phyloP scores from a whole-genome alignment of 2,329 filamentous ascomycete species.

The Fusarium nelsonii region DNA sequence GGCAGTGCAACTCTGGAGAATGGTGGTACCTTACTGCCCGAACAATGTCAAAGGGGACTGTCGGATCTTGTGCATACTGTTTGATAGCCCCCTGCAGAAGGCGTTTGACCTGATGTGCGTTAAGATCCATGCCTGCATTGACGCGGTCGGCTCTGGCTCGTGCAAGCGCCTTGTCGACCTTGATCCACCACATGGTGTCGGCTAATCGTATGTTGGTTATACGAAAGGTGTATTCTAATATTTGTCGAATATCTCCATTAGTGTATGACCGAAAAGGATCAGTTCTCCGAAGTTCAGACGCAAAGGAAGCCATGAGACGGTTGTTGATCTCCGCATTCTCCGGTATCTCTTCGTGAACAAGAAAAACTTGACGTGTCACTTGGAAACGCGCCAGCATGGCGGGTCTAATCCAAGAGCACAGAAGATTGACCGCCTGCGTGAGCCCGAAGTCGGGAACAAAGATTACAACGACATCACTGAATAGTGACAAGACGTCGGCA shows the following conservation, averaged over 20 bases:
- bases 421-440: neutral
- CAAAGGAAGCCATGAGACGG: neutral
- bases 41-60: neutral
- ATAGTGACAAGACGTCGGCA: neutral
- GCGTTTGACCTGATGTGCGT: neutral
- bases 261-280: constrained; percentile 1
- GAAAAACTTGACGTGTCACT: neutral
- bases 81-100: neutral
- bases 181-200: neutral
- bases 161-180: neutral
- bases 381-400: neutral
- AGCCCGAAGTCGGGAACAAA: constrained; percentile 17
- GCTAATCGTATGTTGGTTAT: neutral
- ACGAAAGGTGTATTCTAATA: neutral
- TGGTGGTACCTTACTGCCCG: neutral
- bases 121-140: neutral
- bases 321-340: neutral
- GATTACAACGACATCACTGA: constrained; percentile 8
- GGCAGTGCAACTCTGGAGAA: neutral
- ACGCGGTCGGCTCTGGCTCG: neutral
- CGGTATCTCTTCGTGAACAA: neutral
- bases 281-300: neutral
- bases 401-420: constrained; percentile 4
- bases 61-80: neutral
- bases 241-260: neutral